Evolutionary conservation across 257 asterid genomes (phyloP), one percentile per base, ranked within the genome.

Genomic region (Solanum arcanum): DNA sequence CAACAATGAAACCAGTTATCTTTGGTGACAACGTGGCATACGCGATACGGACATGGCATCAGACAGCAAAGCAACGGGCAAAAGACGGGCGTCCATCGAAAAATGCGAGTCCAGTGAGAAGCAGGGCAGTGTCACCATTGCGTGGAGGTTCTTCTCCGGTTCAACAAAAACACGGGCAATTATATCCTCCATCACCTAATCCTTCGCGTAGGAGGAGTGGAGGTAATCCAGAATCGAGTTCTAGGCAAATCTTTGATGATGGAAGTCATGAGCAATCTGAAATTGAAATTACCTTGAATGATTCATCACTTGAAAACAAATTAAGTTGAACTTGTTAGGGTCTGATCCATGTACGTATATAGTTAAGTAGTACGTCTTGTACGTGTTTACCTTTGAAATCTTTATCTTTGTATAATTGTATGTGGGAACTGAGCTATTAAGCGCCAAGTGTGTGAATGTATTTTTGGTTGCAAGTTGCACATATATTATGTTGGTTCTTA

Each of bases 91-190:
- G 49, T 12, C 44, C 9, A 15, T 75, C 46, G 12, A 21, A 25
- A 47, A 76, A 83, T 16, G 37, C 27, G 14, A 83, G 52, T 41
- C 75, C 86, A 5, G 14, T 60, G 13, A 44, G 84, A 25, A 88
- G 86, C 39, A 85, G 56, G 80, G 83, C 88, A 13, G 25, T 76
- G 1, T 62, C 90, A 20, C 90, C 88, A 76, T 46, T 85, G 52
- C 74, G 41, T 39, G 86, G 35, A 41, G 49, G 83, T 76, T 41
- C 33, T 14, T 35, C 15, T 8, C 75, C 15, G 6, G n/a, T 83
- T 59, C 86, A 83, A 70, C 42, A 56, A 39, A 35, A 56, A 10
- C 56, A 41, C 2, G 73, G 56, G 8, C 52, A 9, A 80, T 1
- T 56, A 56, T 29, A 27, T 41, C 52, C 52, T 76, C 59, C 6